These are phyloP conservation scores for Zasmidium angulare DNA, from an alignment of 2,329 filamentous ascomycete genomes.

Conservation along the genomic window DNA sequence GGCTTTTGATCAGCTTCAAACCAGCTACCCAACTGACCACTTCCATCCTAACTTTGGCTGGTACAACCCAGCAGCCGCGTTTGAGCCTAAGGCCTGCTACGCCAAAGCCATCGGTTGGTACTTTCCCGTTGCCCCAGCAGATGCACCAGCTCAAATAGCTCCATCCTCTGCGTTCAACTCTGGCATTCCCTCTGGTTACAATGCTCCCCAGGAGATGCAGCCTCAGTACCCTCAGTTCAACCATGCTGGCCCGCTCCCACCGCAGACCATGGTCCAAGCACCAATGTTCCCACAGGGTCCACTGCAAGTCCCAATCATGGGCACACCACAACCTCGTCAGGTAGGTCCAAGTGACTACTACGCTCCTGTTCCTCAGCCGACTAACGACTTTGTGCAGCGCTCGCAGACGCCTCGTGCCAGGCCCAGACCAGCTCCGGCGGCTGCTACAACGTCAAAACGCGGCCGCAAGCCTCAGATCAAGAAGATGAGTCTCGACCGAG, in stretches of 20 bases:
- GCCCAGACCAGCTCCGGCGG: background rate
- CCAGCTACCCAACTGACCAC: background rate
- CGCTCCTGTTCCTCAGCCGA: too few species aligned
- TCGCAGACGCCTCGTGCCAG: background rate
- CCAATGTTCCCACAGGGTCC: background rate
- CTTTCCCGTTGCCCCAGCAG: background rate
- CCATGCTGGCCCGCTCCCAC: too few species aligned
- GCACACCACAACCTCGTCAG: too few species aligned
- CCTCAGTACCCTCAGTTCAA: background rate
- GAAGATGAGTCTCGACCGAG: constrained; percentile 1
- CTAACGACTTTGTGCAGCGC: too few species aligned
- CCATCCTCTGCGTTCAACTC: background rate
- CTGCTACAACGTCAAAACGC: background rate
- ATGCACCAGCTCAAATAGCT: background rate
- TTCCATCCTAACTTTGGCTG: constrained; percentile 2
- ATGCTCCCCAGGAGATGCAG: background rate
- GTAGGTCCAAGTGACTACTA: too few species aligned
- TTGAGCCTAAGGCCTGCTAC: background rate
- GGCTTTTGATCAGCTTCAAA: background rate
- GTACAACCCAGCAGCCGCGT: background rate
- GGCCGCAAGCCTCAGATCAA: background rate
- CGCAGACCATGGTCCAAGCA: background rate
- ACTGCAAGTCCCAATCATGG: background rate
- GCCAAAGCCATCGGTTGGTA: constrained; percentile 2
- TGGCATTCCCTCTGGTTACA: background rate